Base-by-base conservation (phyloP, 1,139 yeast species). In the Pichia sp. region DNA sequence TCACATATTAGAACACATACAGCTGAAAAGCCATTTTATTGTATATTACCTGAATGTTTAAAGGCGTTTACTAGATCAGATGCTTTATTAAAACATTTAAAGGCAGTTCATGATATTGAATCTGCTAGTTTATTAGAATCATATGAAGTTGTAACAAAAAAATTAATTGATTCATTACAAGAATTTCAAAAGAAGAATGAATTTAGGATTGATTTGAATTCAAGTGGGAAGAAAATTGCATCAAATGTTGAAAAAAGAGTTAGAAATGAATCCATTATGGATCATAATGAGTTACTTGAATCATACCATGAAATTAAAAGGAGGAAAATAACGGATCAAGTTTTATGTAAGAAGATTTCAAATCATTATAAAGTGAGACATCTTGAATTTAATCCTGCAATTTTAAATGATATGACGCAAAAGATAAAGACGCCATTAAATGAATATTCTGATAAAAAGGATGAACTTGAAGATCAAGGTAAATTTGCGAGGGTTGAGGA, bases 41-140 rank as follows among this genome's bases (percentile, higher is more conserved):
- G 93, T 55, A 70, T 78, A 0, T 67, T 80, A 13, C 87, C 87
- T 1, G 87, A 80, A 52, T 83, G 91, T 60, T 75, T 72, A 44
- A 70, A 76, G 46, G 71, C 70, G 39, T 80, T 80, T 53, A 69
- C 76, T 1, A 59, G 80, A 43, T 66, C 79, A 1, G 85, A 78
- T 48, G 83, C 80, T 1, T 63, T 83, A 48, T 72, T 80, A 13
- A 72, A 76, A 52, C 91, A 83, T 56, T 67, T 80, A 41, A 69
- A 77, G 38, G 72, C 78, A 0, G 80, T 72, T 1, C 88, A 80
- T 53, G 80, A 76, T 43, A 66, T 68, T 2, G 69, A 65, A n/a
- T 47, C 60, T 6, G 49, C 43, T 24, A 48, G 45, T 26, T 36
- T 50, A 15, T 40, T 43, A 14, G 54, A 51, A 11, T 42, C 50